Percentiles rank a stretch among this genome's conserved stretches.
Conservation (phyloP, 2,329 filamentous ascomycete species). For the Cyphellophora europaea region DNA sequence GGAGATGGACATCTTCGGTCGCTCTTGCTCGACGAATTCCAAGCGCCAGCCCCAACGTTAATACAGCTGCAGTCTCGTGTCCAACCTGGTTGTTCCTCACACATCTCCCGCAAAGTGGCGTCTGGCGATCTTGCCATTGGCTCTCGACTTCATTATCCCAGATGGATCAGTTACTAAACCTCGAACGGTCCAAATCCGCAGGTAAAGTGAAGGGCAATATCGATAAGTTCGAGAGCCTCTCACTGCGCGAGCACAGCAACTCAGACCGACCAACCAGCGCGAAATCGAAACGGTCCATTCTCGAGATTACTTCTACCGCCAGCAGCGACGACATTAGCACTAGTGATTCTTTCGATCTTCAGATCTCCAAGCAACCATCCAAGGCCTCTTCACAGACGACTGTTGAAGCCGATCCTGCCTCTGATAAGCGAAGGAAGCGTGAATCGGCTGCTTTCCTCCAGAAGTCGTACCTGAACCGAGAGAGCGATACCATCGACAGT, state of each 20-base stretch:
- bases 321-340: conserved; percentile 5
- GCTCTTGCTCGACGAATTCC: too few relatives aligned
- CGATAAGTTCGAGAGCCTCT: conserved; percentile 28
- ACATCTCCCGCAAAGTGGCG: conserved; percentile 4
- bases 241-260: conserved; percentile 9
- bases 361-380: conserved; percentile 9
- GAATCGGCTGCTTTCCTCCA: conserved; percentile 16
- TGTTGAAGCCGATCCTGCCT: conserved; percentile 10
- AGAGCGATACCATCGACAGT: conserved; percentile 3
- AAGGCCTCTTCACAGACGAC: conserved; percentile 24
- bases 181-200: conserved; percentile 46
- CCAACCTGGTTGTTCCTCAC: background rate
- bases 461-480: conserved; percentile 13
- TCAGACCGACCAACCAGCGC: conserved; percentile 3
- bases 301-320: conserved; percentile 8
- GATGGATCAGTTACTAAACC: conserved; percentile 45
- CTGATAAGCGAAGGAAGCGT: conserved; percentile 9
- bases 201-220: conserved; percentile 40
- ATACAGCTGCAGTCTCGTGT: too few relatives aligned
- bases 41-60: too few relatives aligned
- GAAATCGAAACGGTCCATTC: conserved; percentile 14
- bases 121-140: background rate
- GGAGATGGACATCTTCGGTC: too few relatives aligned
- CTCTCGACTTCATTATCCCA: background rate
- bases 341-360: conserved; percentile 8